These are phyloP conservation scores for Geranomyces michiganensis DNA, from an alignment of 192 early-diverging fungal genomes.

Conservation along the genomic window DNA sequence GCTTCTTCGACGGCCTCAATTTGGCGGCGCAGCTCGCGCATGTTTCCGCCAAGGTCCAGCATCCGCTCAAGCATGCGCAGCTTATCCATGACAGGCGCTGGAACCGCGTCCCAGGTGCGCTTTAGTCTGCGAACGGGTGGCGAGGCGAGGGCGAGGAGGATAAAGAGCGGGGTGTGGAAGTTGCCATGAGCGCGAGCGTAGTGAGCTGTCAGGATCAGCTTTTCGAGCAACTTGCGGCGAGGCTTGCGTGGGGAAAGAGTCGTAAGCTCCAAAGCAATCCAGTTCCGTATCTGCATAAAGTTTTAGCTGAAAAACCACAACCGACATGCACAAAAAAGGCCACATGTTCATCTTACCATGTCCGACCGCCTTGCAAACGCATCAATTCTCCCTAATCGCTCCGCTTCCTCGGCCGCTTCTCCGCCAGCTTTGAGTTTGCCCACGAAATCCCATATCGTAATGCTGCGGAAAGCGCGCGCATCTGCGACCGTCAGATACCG, in stretches of 20 bases:
- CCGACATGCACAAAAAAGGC: background rate
- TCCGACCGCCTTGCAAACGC: constrained; percentile 58
- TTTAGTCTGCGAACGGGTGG: constrained; percentile 58
- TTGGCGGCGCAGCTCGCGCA: constrained; percentile 61
- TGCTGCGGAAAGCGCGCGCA: constrained; percentile 21
- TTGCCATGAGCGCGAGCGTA: constrained; percentile 50
- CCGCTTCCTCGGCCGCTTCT: background rate
- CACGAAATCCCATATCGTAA: constrained; percentile 37
- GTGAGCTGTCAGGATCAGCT: constrained; percentile 60
- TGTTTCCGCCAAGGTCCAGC: constrained; percentile 66
- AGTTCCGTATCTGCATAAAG: constrained; percentile 42
- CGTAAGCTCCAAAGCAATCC: constrained; percentile 62
- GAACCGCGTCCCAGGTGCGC: constrained; percentile 61
- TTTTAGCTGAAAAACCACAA: background rate
- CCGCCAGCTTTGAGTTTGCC: constrained; percentile 16
- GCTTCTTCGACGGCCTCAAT: constrained; percentile 25
- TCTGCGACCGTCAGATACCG: constrained; percentile 47
- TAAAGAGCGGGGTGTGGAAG: constrained; percentile 68
- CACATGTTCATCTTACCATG: constrained; percentile 40
- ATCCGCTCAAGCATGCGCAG: constrained; percentile 58
- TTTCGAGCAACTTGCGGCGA: constrained; percentile 53
- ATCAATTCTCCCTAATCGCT: constrained; percentile 44
- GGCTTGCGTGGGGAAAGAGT: constrained; percentile 45
- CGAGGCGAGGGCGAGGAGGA: constrained; percentile 62
- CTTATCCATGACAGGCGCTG: constrained; percentile 47